These are phyloP conservation scores for Polytrichum commune DNA, from an alignment of 225 moss, liverwort and hornwort genomes.

Conservation along the genomic window DNA sequence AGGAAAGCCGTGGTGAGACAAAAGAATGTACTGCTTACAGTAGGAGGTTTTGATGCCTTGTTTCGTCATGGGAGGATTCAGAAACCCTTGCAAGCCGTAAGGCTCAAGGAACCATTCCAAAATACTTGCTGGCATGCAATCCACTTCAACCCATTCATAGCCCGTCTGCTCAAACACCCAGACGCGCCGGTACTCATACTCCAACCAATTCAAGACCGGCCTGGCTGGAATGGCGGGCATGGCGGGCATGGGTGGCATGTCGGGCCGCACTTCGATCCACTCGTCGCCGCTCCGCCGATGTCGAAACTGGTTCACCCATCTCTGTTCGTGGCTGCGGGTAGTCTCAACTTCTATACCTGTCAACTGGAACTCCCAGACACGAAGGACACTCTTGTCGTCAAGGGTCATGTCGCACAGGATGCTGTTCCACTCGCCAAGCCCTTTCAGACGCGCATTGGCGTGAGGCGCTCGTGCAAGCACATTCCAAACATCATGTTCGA, in stretches of 20 bases:
- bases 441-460: slow-evolving; percentile 8
- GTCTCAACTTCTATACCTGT: neutral
- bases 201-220: too few relatives aligned
- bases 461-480: slow-evolving; percentile 13
- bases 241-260: too few relatives aligned
- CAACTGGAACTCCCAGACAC: slow-evolving; percentile 25
- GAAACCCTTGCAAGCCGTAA: neutral
- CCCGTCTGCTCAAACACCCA: slow-evolving; percentile 9
- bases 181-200: too few relatives aligned
- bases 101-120: slow-evolving; percentile 21
- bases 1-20: slow-evolving; percentile 23
- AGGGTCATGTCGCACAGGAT: slow-evolving; percentile 23
- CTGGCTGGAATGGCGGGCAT: too few relatives aligned
- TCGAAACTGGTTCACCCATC: too few relatives aligned
- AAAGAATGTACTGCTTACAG: slow-evolving; percentile 18
- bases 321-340: too few relatives aligned
- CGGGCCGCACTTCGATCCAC: too few relatives aligned
- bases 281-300: too few relatives aligned
- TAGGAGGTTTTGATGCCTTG: slow-evolving; percentile 17
- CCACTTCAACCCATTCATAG: slow-evolving; percentile 21
- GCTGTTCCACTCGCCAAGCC: slow-evolving; percentile 21
- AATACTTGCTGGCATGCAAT: slow-evolving; percentile 23
- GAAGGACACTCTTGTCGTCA: slow-evolving; percentile 12
- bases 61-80: neutral
- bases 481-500: slow-evolving; percentile 20